Evolutionary conservation across 2,329 filamentous ascomycete species (phyloP).

Genomic region (Plenodomus lindquistii): DNA sequence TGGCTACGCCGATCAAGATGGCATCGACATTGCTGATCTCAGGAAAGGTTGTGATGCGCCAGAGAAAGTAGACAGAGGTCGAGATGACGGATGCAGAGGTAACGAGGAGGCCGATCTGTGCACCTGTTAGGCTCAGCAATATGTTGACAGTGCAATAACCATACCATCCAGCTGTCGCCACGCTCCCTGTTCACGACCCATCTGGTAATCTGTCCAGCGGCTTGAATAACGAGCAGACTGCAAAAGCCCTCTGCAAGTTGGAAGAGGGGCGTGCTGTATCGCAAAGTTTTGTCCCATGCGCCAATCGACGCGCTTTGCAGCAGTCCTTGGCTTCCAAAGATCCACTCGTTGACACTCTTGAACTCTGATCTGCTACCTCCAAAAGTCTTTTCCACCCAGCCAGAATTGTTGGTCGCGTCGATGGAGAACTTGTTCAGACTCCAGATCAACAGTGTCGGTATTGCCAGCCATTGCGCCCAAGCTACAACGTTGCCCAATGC

Average conservation of each 20-base stretch:
- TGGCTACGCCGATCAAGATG: constrained; percentile 86
- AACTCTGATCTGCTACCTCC: constrained; percentile 65
- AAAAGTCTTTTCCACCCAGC: constrained; percentile 83
- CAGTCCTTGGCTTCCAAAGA: constrained; percentile 84
- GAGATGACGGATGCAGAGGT: constrained; percentile 90
- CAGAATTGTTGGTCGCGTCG: constrained; percentile 70
- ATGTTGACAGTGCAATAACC: constrained; percentile 30
- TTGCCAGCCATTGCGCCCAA: constrained; percentile 81
- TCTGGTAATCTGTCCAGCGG: constrained; percentile 88
- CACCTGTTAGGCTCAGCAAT: constrained; percentile 38
- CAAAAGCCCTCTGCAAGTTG: constrained; percentile 96
- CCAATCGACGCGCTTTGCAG: constrained; percentile 80
- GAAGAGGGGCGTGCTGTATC: constrained; percentile 92
- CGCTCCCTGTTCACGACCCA: constrained; percentile 93
- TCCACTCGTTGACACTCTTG: constrained; percentile 76
- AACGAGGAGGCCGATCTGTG: constrained; percentile 81
- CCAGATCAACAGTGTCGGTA: constrained; percentile 90
- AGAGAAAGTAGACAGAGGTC: constrained; percentile 93
- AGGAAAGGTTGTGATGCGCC: constrained; percentile 91
- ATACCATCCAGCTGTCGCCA: constrained; percentile 95
- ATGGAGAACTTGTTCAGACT: constrained; percentile 93
- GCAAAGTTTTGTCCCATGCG: constrained; percentile 83
- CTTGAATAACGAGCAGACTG: constrained; percentile 92
- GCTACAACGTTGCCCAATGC: constrained; percentile 70
- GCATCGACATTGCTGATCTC: constrained; percentile 92